A percentile compares a stretch with the other conserved stretches of the same genome.
Evolutionary conservation across 1,139 yeast genomes (phyloP).

Genomic region (Taphrina pruni): DNA sequence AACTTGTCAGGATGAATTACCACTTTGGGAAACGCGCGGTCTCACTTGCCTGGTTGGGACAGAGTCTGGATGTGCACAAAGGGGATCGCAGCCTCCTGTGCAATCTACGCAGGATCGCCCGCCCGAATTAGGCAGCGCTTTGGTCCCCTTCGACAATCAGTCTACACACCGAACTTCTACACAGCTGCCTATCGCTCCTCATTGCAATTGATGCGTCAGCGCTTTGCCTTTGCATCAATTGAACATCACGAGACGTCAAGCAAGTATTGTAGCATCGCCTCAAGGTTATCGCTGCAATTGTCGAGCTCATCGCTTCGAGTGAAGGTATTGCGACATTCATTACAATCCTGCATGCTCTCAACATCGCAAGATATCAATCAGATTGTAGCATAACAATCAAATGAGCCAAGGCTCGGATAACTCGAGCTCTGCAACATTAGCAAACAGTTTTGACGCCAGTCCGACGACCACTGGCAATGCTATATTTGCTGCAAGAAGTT

Average conservation of each 20-base stretch:
- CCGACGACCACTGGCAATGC: not conserved
- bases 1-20: not conserved
- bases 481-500: not conserved
- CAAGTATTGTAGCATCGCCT: too few species aligned
- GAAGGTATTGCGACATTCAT: not conserved
- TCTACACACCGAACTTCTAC: too few species aligned
- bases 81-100: not conserved
- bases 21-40: not conserved
- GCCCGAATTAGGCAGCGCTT: conserved; percentile 10
- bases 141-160: too few species aligned
- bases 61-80: not conserved
- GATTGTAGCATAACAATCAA: not conserved
- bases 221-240: too few species aligned
- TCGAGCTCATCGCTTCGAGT: not conserved
- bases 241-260: too few species aligned
- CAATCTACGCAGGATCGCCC: conserved; percentile 2
- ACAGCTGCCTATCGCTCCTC: too few species aligned
- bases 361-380: not conserved
- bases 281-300: too few species aligned
- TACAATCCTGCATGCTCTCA: not conserved
- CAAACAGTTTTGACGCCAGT: not conserved
- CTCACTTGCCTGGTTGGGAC: not conserved
- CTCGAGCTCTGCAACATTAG: not conserved
- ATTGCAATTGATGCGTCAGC: too few species aligned
- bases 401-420: not conserved